Evolutionary conservation across 441 rosid species (phyloP), one percentile per base, ranked within the genome.

Genomic region (Brassica balearica): DNA sequence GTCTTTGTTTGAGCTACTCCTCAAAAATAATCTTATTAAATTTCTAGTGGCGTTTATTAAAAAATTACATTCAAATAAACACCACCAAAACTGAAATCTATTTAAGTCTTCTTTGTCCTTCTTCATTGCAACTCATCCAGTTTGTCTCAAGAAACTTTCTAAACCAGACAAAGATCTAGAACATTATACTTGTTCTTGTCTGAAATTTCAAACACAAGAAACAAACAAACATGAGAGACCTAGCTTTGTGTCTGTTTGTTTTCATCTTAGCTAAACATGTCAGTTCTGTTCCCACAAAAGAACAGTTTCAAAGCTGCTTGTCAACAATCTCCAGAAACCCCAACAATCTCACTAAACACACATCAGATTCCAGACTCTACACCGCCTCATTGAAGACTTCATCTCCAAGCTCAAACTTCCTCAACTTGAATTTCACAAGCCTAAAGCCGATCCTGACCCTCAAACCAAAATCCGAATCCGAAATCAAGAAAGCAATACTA

Each of bases 371-470:
- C 58, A 19, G 76, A 60, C 20, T 83, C 8, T 82, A 76, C 75
- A 48, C 82, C 10, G 48, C 32, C 20, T 60, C 86, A 22, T 75
- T 84, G 12, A 71, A 81, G n/a, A 81, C 90, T 17, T 64, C 85
- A 22, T 65, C 84, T n/a, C 90, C 87, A 9, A 87, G 84, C 55
- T 78, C 85, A 15, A 85, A 86, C 71, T 87, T 78, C 77, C 68
- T 70, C 32, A 80, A 70, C 73, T 59, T 82, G 23, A 87, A 89
- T 66, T 83, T 83, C 72, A 74, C 83, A 11, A 69, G 77, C 53
- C 78, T 83, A 5, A 84, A 86, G 48, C 91, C 89, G 0, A 79
- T 81, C 32, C 46, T 84, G 55, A 84, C 77, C 59, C 59, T 86
- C 2, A 77, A 80, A 19, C 82, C 91, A 0, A 38, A 68, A n/a